phyloP scores from a whole-genome alignment of 306 rosid species.

The Lupinus albus region DNA sequence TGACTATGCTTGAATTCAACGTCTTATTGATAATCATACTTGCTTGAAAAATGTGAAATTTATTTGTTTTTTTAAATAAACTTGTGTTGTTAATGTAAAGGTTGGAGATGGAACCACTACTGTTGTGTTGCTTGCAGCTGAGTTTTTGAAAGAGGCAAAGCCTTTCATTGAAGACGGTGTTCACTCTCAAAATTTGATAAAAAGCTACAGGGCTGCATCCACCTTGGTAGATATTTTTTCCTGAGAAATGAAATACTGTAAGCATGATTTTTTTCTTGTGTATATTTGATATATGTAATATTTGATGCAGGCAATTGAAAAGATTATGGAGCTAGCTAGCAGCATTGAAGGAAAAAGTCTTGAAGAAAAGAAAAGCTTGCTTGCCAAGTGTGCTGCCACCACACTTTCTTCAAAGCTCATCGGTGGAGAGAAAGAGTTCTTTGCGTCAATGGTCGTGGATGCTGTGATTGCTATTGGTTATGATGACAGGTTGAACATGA shows the following conservation, averaged over 20 bases:
- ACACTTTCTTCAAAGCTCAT: slow-evolving; percentile 98
- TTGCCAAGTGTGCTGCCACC: slow-evolving; percentile 94
- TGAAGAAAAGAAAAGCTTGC: slow-evolving; percentile 84
- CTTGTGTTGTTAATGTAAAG: slow-evolving; percentile 45
- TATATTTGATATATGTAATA: not conserved
- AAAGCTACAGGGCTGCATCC: slow-evolving; percentile 83
- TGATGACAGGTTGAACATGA: slow-evolving; percentile 95
- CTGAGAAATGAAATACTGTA: no score
- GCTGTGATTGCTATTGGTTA: slow-evolving; percentile 84
- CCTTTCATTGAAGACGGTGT: slow-evolving; percentile 97
- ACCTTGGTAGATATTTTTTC: slow-evolving; percentile 52
- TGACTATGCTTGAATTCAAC: not conserved
- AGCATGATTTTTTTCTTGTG: not conserved
- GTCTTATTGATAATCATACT: no score
- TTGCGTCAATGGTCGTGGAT: slow-evolving; percentile 95
- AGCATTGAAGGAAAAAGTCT: slow-evolving; percentile 97
- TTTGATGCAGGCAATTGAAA: slow-evolving; percentile 74
- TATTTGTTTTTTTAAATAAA: no score
- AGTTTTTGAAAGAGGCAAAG: slow-evolving; percentile 91
- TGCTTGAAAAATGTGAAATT: no score
- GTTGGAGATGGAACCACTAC: slow-evolving; percentile 99
- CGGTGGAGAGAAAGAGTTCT: slow-evolving; percentile 96
- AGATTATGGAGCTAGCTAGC: slow-evolving; percentile 75
- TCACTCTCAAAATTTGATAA: slow-evolving; percentile 87
- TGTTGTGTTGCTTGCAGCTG: slow-evolving; percentile 94